Conservation (phyloP, 2,329 filamentous ascomycete genomes). For the Orbilia oligospora region DNA sequence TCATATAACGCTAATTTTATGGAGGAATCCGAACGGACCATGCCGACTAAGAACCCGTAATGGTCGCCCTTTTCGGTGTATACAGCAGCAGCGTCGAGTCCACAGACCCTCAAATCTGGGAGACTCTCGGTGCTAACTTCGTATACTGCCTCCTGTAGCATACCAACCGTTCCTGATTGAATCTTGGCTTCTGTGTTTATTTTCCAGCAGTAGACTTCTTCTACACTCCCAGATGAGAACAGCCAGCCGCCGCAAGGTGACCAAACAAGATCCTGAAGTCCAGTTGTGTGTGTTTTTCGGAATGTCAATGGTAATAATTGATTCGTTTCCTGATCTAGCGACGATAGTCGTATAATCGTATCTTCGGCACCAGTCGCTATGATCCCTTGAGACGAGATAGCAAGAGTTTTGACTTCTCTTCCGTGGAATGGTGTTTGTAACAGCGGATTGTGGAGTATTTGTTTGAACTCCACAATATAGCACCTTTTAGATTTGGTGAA, state of each 20-base stretch:
- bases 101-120: conserved; percentile 82
- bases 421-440: conserved; percentile 83
- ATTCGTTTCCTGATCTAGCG: conserved; percentile 67
- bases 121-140: conserved; percentile 70
- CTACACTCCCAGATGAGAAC: conserved; percentile 87
- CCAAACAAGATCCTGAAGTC: conserved; percentile 86
- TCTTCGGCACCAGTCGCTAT: conserved; percentile 80
- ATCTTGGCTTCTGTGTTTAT: conserved; percentile 69
- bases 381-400: conserved; percentile 69
- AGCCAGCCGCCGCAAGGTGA: conserved; percentile 77
- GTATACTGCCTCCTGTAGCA: conserved; percentile 73
- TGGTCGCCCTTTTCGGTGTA: conserved; percentile 62
- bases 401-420: conserved; percentile 81
- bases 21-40: conserved; percentile 87
- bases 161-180: conserved; percentile 67
- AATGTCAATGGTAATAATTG: conserved; percentile 68
- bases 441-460: conserved; percentile 68
- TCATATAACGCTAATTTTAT: conserved; percentile 71
- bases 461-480: conserved; percentile 45
- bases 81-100: conserved; percentile 75
- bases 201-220: conserved; percentile 91
- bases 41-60: conserved; percentile 73
- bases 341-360: conserved; percentile 82
- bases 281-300: conserved; percentile 83
- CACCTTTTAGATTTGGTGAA: conserved; percentile 78